Evolutionary conservation across 2,329 filamentous ascomycete species (phyloP).

Genomic region (Aspergillus melleus): DNA sequence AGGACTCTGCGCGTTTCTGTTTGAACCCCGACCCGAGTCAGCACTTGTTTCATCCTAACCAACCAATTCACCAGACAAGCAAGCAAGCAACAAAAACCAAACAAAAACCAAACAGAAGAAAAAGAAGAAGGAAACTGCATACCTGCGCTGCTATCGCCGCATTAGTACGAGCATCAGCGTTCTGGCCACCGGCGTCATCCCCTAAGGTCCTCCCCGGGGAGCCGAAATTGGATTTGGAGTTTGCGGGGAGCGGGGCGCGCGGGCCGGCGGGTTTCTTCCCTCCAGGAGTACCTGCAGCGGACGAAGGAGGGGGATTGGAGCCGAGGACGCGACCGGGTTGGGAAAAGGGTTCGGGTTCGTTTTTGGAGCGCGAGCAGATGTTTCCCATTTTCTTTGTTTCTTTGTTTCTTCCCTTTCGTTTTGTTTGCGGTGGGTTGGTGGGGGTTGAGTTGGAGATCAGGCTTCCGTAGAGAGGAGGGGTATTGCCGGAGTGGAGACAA

Average conservation of each 20-base stretch:
- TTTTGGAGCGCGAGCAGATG: constrained; percentile 72
- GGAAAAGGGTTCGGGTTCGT: constrained; percentile 63
- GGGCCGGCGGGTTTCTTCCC: constrained; percentile 45
- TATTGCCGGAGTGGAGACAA: too few species aligned
- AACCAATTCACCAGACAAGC: too few species aligned
- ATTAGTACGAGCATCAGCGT: constrained; percentile 63
- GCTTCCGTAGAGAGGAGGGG: background rate
- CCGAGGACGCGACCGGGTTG: constrained; percentile 72
- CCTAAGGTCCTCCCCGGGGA: constrained; percentile 64
- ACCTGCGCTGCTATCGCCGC: constrained; percentile 87
- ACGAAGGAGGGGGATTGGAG: constrained; percentile 40
- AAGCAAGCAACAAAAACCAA: background rate
- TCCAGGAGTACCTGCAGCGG: constrained; percentile 28
- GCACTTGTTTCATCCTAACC: background rate
- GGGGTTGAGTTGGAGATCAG: background rate
- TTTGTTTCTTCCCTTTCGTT: background rate
- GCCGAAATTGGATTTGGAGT: constrained; percentile 49
- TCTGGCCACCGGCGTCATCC: constrained; percentile 32
- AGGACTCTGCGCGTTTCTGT: constrained; percentile 65
- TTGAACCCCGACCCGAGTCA: background rate
- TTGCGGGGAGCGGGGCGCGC: constrained; percentile 48
- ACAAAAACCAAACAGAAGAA: background rate
- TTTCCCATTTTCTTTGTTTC: constrained; percentile 68
- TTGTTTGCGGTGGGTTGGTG: constrained; percentile 4
- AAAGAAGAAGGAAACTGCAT: constrained; percentile 32